Evolutionary conservation across 176 grass and related monocot genomes (phyloP).

Genomic region (Zea luxurians): DNA sequence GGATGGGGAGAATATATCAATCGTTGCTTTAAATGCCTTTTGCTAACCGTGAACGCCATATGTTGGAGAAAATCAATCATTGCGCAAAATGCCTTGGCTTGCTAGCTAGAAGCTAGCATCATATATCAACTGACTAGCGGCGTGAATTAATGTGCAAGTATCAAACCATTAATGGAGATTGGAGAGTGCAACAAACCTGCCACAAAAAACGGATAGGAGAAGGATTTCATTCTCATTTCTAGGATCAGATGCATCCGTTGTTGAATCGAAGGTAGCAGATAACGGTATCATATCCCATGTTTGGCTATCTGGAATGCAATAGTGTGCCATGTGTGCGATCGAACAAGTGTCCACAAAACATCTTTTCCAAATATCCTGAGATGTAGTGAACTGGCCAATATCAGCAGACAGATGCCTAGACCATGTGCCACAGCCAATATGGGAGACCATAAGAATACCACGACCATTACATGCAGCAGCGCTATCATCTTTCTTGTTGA

Average conservation of each 20-base stretch:
- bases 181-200: conserved; percentile 63
- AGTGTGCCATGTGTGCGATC: conserved; percentile 57
- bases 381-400: conserved; percentile 23
- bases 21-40: neutral
- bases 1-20: neutral
- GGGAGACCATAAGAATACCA: conserved; percentile 85
- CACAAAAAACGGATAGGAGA: conserved; percentile 71
- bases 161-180: conserved; percentile 16
- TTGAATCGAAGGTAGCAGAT: conserved; percentile 62
- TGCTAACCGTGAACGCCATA: conserved; percentile 11
- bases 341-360: conserved; percentile 74
- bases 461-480: conserved; percentile 14
- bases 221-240: conserved; percentile 58
- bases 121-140: conserved; percentile 11
- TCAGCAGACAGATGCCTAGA: conserved; percentile 50
- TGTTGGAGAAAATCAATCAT: neutral
- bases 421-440: conserved; percentile 86
- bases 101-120: conserved; percentile 34
- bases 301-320: conserved; percentile 95
- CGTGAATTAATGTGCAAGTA: neutral
- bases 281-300: conserved; percentile 87
- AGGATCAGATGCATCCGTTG: conserved; percentile 38
- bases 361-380: conserved; percentile 60
- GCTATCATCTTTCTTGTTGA: conserved; percentile 30
- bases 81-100: conserved; percentile 14